Evolutionary conservation across 1,284 basidiomycete species (phyloP).

Genomic region (Ganoderma meredithae): DNA sequence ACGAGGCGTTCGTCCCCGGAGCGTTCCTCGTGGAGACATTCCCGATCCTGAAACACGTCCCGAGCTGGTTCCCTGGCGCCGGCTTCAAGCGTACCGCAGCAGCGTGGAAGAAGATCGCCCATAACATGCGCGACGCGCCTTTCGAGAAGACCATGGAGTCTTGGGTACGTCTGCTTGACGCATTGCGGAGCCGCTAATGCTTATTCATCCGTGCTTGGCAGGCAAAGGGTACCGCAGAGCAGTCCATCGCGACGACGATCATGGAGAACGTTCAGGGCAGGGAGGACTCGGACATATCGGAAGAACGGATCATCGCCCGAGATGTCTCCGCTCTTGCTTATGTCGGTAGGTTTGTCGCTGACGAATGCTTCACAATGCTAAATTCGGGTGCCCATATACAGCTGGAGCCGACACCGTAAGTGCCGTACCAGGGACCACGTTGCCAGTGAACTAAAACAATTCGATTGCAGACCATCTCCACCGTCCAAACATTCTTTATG

Average conservation of each 20-base stretch:
- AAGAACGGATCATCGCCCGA: constrained; percentile 19
- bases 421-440: background rate
- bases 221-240: constrained; percentile 20
- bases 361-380: background rate
- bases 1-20: constrained; percentile 8
- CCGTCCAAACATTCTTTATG: constrained; percentile 42
- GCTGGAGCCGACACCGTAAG: constrained; percentile 32
- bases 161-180: background rate
- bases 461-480: constrained; percentile 23
- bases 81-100: constrained; percentile 11
- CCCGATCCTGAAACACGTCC: constrained; percentile 2
- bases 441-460: background rate
- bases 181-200: too few relatives aligned
- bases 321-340: constrained; percentile 25
- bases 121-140: constrained; percentile 6
- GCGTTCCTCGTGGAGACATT: constrained; percentile 16
- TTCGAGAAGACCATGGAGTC: constrained; percentile 14
- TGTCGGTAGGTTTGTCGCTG: constrained; percentile 18
- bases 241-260: constrained; percentile 22
- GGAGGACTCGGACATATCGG: constrained; percentile 18
- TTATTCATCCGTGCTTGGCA: background rate
- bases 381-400: background rate
- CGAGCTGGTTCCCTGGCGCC: constrained; percentile 8
- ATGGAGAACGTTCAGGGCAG: constrained; percentile 19
- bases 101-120: background rate